Percentiles rank a stretch among this genome's conserved stretches.
Evolutionary conservation across 1,139 yeast species (phyloP).

Genomic region (Lodderomyces parapsilosis): DNA sequence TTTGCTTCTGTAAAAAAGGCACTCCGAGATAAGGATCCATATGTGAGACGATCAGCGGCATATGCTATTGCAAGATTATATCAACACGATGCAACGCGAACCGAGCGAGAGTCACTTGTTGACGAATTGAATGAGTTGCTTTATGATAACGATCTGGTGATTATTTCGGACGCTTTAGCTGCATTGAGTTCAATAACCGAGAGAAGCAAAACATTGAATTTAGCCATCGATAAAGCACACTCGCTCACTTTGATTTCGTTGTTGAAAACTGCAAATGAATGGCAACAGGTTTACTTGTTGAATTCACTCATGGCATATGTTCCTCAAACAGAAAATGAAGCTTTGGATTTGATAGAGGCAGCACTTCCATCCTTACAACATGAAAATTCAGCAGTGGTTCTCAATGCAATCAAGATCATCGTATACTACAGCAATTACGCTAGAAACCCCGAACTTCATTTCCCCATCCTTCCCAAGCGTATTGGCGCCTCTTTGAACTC

Average conservation of each 20-base stretch:
- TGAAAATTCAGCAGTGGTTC: conserved; percentile 77
- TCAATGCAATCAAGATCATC: conserved; percentile 72
- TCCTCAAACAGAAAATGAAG: conserved; percentile 68
- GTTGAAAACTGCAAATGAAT: conserved; percentile 64
- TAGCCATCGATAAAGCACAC: conserved; percentile 57
- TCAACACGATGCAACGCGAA: conserved; percentile 51
- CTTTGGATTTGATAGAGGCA: conserved; percentile 65
- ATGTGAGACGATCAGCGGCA: conserved; percentile 69
- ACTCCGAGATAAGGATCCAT: conserved; percentile 54
- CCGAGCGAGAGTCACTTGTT: conserved; percentile 47
- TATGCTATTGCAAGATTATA: conserved; percentile 69
- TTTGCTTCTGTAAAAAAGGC: conserved; percentile 26
- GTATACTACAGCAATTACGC: conserved; percentile 74
- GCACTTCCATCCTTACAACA: conserved; percentile 75
- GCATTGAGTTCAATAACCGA: conserved; percentile 69
- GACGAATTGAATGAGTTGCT: conserved; percentile 58
- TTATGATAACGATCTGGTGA: conserved; percentile 56
- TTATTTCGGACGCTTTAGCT: conserved; percentile 73
- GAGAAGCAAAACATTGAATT: conserved; percentile 43
- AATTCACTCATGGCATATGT: conserved; percentile 67
- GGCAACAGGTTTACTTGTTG: conserved; percentile 76
- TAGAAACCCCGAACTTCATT: conserved; percentile 36
- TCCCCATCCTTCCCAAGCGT: conserved; percentile 56
- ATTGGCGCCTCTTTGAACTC: conserved; percentile 74
- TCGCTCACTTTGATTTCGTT: conserved; percentile 51